Base-by-base conservation (phyloP, 2,329 filamentous ascomycete genomes). In the Trichoderma citrinoviride region DNA sequence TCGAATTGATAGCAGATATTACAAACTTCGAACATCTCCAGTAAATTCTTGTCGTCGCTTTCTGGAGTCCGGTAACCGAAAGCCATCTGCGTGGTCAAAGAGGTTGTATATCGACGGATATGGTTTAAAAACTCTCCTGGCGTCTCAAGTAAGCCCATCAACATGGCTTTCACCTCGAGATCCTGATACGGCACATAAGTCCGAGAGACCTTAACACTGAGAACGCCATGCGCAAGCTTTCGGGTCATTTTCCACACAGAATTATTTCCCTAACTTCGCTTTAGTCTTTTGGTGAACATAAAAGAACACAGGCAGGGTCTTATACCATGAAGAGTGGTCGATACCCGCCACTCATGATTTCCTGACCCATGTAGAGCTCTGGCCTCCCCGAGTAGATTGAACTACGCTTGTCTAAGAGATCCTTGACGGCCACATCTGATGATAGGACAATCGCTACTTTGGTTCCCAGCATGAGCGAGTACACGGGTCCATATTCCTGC, bases 371-470 rank as follows among this genome's bases (percentile, higher is more conserved):
- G 37, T 56, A 63, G 10, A 63, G 5, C 37, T 63, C 61, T 3
- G 53, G 61, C 6, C 61, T 19, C 3, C 53, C 52, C 3, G 50
- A 56, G 21, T 63, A 63, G 17, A 82, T 82, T 10, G 67, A 72
- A 47, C 81, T 81, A 40, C 79, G 74, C 64, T 81, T 81, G 62
- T 85, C 84, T 1, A 86, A 65, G 3, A 86, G 69, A 5, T 85
- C 83, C 62, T 82, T 84, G 21, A 85, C 77, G 0, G 76, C 78
- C 62, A 76, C 67, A 41, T 80, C 78, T 0, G 77, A 78, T 0
- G 76, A 80, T 0, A 86, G 71, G 0, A 86, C 79, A 17, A 85
- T 74, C 67, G 83, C 71, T 5, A 76, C 73, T 49, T 79, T 77
- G 0, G 80, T 80, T 0, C 83, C 83, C 0, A 85, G 73, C 1